Evolutionary conservation across 805 yeast species (phyloP).

Genomic region (Wickerhamiella sergipiensis): DNA sequence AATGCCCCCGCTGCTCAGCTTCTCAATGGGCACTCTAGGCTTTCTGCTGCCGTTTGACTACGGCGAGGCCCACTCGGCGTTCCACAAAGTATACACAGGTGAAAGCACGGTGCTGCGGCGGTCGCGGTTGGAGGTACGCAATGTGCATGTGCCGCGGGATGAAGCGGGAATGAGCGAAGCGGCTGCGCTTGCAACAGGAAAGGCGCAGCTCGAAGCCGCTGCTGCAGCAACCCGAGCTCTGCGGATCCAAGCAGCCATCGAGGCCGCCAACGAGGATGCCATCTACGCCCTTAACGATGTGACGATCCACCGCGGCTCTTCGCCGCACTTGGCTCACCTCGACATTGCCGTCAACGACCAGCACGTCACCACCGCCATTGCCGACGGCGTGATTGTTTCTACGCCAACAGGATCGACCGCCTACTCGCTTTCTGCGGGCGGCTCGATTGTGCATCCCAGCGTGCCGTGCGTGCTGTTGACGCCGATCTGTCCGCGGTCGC

Average conservation of each 20-base stretch:
- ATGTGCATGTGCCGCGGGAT: background rate
- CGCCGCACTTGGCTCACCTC: slow-evolving; percentile 71
- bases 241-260: background rate
- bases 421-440: slow-evolving; percentile 89
- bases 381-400: slow-evolving; percentile 74
- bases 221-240: background rate
- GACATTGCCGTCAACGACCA: slow-evolving; percentile 80
- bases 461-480: slow-evolving; percentile 73
- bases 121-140: slow-evolving; percentile 35
- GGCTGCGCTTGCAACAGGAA: slow-evolving; percentile 1
- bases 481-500: slow-evolving; percentile 83
- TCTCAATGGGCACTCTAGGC: slow-evolving; percentile 84
- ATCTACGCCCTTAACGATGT: slow-evolving; percentile 87
- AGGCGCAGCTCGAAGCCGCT: background rate
- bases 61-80: slow-evolving; percentile 42
- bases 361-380: slow-evolving; percentile 76
- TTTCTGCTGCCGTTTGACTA: slow-evolving; percentile 81
- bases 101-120: slow-evolving; percentile 64
- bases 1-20: slow-evolving; percentile 82
- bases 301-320: slow-evolving; percentile 72
- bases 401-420: slow-evolving; percentile 97
- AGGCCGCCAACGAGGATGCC: background rate
- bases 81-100: slow-evolving; percentile 50
- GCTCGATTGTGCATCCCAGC: slow-evolving; percentile 80
- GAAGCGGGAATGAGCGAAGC: background rate